phyloP scores from a whole-genome alignment of 345 rosid species.

The Arabis hirsuta region DNA sequence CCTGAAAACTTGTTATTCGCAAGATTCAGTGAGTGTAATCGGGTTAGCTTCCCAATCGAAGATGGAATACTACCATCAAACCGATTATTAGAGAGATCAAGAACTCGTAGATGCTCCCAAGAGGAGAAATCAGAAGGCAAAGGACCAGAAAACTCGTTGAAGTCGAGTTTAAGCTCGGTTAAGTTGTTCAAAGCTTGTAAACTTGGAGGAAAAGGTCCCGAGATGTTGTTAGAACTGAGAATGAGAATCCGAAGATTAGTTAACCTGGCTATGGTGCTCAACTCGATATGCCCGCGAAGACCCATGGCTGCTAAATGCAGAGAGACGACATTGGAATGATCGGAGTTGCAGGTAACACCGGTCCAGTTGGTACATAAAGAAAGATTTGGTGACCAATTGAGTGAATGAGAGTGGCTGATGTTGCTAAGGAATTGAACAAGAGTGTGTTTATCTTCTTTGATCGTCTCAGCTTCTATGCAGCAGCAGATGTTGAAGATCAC shows the following conservation, averaged over 20 bases:
- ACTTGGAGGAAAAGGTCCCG: constrained; percentile 70
- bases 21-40: constrained; percentile 59
- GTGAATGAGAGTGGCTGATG: constrained; percentile 58
- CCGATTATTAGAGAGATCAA: constrained; percentile 67
- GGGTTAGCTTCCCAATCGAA: constrained; percentile 56
- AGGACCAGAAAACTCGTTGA: constrained; percentile 66
- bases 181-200: constrained; percentile 60
- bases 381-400: constrained; percentile 67
- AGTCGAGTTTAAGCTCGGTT: constrained; percentile 69
- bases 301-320: constrained; percentile 69
- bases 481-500: constrained; percentile 48
- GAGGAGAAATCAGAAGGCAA: constrained; percentile 67
- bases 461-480: constrained; percentile 56
- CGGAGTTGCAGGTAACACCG: constrained; percentile 69
- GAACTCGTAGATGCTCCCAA: constrained; percentile 63
- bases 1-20: constrained; percentile 77
- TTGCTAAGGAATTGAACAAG: constrained; percentile 68
- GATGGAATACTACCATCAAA: constrained; percentile 69
- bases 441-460: constrained; percentile 59
- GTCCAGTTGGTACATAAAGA: constrained; percentile 74
- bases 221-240: constrained; percentile 75
- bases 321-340: constrained; percentile 58
- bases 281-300: constrained; percentile 57
- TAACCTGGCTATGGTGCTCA: constrained; percentile 62
- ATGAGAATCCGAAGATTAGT: constrained; percentile 63